Percentiles rank a stretch among this genome's conserved stretches.
phyloP scores from a whole-genome alignment of 1,284 basidiomycete species.

The Neotropicomus parvogracilis region DNA sequence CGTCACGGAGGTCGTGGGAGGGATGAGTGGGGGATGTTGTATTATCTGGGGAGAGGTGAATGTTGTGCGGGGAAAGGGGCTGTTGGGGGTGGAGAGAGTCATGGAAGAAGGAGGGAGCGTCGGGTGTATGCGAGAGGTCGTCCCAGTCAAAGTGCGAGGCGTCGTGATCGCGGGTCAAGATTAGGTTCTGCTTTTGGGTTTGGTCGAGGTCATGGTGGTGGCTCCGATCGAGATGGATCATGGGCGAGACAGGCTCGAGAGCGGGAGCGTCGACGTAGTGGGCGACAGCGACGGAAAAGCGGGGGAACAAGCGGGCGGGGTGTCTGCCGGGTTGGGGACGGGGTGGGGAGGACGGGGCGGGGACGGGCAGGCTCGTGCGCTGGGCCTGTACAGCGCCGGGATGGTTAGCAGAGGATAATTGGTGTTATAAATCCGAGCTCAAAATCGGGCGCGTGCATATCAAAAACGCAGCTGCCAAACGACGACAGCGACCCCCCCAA shows the following conservation, averaged over 20 bases:
- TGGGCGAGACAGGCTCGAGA: constrained; percentile 25
- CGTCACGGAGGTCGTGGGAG: constrained; percentile 26
- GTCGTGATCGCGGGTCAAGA: constrained; percentile 40
- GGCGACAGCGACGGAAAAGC: constrained; percentile 4
- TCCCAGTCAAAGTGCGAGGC: constrained; percentile 43
- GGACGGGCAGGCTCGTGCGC: neutral
- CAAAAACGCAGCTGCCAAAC: constrained; percentile 28
- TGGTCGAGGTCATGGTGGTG: constrained; percentile 42
- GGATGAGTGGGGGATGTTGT: constrained; percentile 27
- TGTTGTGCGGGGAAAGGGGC: constrained; percentile 26
- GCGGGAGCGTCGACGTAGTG: neutral
- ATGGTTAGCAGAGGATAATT: constrained; percentile 19
- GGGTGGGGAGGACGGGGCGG: constrained; percentile 4
- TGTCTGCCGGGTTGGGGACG: constrained; percentile 5
- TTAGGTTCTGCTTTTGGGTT: constrained; percentile 44
- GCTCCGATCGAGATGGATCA: constrained; percentile 63
- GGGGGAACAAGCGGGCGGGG: neutral
- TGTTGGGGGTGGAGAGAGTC: constrained; percentile 23
- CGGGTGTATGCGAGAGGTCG: constrained; percentile 34
- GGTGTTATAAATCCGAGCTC: constrained; percentile 32
- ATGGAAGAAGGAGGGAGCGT: constrained; percentile 32
- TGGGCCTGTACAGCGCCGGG: constrained; percentile 7
- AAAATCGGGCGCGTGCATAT: constrained; percentile 33
- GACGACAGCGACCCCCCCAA: constrained; percentile 10
- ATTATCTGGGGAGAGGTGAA: constrained; percentile 23